phyloP scores from a whole-genome alignment of 2,329 filamentous ascomycete genomes.

The Trichophyton rubrum region DNA sequence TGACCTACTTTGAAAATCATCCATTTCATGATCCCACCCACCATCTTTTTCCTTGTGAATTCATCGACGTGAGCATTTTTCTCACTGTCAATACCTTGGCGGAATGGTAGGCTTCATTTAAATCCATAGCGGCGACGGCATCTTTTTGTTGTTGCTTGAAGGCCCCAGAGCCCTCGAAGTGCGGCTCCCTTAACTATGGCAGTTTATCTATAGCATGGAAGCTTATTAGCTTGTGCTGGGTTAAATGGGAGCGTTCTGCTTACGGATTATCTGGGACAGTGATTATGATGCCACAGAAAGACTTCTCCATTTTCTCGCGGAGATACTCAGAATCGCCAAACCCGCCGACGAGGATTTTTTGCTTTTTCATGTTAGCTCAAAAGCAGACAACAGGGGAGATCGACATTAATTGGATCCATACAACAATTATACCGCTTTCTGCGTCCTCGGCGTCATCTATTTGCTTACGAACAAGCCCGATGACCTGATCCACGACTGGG shows the following conservation, averaged over 20 bases:
- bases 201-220: constrained; percentile 2
- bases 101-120: not conserved
- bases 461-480: constrained; percentile 8
- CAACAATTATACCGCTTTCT: not conserved
- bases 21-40: constrained; percentile 3
- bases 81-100: constrained; percentile 5
- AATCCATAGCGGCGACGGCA: constrained; percentile 11
- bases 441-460: constrained; percentile 5
- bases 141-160: constrained; percentile 3
- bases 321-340: constrained; percentile 13
- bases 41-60: not conserved
- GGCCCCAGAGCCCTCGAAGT: constrained; percentile 7
- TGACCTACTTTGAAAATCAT: constrained; percentile 7
- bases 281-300: constrained; percentile 2
- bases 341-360: constrained; percentile 12
- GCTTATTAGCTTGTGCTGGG: not conserved
- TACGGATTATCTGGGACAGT: not conserved
- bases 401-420: not conserved
- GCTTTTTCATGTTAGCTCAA: not conserved
- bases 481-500: constrained; percentile 9
- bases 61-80: not conserved
- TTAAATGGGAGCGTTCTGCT: not conserved
- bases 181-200: constrained; percentile 9
- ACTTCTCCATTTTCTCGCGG: not conserved
- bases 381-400: not conserved